phyloP scores from a whole-genome alignment of 306 rosid genomes.

The Vachellia pachyceras region DNA sequence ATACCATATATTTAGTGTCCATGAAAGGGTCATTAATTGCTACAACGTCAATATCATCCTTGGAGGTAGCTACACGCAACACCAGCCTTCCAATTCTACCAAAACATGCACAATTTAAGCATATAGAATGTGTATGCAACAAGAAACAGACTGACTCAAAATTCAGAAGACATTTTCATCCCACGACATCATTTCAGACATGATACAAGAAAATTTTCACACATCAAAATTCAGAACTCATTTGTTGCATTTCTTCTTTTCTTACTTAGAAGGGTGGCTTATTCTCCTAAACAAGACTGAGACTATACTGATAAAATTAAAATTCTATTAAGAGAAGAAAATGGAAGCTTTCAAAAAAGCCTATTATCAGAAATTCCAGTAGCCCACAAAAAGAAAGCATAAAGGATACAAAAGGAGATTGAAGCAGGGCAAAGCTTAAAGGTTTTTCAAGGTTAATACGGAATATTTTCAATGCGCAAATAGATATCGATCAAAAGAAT shows the following conservation, averaged over 20 bases:
- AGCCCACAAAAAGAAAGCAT: background rate
- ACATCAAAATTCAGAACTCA: slow-evolving; percentile 13
- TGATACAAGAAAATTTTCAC: slow-evolving; percentile 18
- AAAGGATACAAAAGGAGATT: background rate
- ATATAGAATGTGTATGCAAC: slow-evolving; percentile 21
- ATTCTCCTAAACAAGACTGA: background rate
- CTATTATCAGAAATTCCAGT: background rate
- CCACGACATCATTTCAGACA: background rate
- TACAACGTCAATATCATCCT: slow-evolving; percentile 93
- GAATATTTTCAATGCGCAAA: background rate
- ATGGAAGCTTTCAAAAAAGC: background rate
- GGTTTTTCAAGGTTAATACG: background rate
- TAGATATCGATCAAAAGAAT: background rate
- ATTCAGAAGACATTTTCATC: background rate
- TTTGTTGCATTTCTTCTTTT: background rate
- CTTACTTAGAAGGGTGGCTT: background rate
- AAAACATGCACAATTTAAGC: slow-evolving; percentile 67
- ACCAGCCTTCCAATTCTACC: slow-evolving; percentile 99
- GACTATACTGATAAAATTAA: background rate
- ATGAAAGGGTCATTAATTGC: slow-evolving; percentile 93
- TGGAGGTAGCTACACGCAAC: slow-evolving; percentile 73
- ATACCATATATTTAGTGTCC: slow-evolving; percentile 96
- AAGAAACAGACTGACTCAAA: slow-evolving; percentile 7
- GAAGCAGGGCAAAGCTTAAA: slow-evolving; percentile 1
- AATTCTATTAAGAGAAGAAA: background rate